Evolutionary conservation across 129 eudicot genomes (phyloP).

Genomic region (Silybum marianum): DNA sequence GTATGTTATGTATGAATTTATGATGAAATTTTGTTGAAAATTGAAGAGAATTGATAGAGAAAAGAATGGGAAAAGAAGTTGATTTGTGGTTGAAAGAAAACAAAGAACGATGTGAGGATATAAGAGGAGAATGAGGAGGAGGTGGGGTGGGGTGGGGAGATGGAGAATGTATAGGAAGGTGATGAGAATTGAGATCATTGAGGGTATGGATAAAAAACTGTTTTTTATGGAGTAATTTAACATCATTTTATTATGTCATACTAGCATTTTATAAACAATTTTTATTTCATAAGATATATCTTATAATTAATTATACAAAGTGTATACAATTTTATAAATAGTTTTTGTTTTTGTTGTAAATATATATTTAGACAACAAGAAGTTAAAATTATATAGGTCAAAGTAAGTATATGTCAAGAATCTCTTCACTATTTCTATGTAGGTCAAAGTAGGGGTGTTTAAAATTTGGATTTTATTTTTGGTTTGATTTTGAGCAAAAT

Average conservation of each 20-base stretch:
- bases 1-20: background rate
- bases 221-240: background rate
- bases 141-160: background rate
- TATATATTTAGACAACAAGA: too few relatives aligned
- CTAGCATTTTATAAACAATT: too few relatives aligned
- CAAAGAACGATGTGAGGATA: constrained; percentile 14
- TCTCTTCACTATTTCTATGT: background rate
- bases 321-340: too few relatives aligned
- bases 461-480: background rate
- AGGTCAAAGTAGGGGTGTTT: background rate
- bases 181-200: constrained; percentile 22
- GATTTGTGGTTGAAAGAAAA: constrained; percentile 4
- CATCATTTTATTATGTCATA: background rate
- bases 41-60: constrained; percentile 19
- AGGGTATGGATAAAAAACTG: background rate
- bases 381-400: background rate
- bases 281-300: too few relatives aligned
- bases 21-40: constrained; percentile 4
- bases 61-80: background rate
- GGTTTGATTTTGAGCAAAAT: background rate
- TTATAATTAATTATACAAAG: too few relatives aligned
- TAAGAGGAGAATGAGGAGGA: constrained; percentile 2
- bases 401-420: background rate
- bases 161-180: constrained; percentile 14
- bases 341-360: background rate